These are phyloP conservation scores for Tricladium varicosporioides DNA, from an alignment of 2,329 filamentous ascomycete species.

Conservation along the genomic window DNA sequence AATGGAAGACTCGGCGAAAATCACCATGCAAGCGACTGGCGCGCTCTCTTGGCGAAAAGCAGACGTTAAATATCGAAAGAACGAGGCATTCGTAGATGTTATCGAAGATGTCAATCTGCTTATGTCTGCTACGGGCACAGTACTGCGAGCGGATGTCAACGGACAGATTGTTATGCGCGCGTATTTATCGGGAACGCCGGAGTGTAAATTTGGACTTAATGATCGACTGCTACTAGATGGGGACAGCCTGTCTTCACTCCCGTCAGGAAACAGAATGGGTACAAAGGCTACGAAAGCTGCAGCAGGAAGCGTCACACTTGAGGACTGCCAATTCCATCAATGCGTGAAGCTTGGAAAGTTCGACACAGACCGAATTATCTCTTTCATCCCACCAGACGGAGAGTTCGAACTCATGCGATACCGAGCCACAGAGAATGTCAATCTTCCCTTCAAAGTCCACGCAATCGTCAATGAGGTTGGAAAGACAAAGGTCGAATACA, in stretches of 20 bases:
- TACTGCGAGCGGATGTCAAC: slow-evolving; percentile 92
- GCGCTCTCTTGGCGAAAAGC: slow-evolving; percentile 95
- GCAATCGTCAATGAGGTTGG: slow-evolving; percentile 97
- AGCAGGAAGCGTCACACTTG: slow-evolving; percentile 89
- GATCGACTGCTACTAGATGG: slow-evolving; percentile 89
- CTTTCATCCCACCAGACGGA: slow-evolving; percentile 93
- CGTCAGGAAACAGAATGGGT: slow-evolving; percentile 73
- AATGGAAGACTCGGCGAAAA: slow-evolving; percentile 91
- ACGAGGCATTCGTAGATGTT: slow-evolving; percentile 98
- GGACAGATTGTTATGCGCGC: slow-evolving; percentile 99
- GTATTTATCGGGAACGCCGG: slow-evolving; percentile 91
- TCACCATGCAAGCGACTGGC: slow-evolving; percentile 98
- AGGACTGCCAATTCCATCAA: slow-evolving; percentile 98
- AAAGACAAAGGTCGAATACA: slow-evolving; percentile 97
- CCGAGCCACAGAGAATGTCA: slow-evolving; percentile 96
- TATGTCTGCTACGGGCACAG: slow-evolving; percentile 96
- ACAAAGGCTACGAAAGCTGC: slow-evolving; percentile 93
- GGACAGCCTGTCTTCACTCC: slow-evolving; percentile 62
- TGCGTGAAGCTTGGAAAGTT: slow-evolving; percentile 98
- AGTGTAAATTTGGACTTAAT: slow-evolving; percentile 98
- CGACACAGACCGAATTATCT: slow-evolving; percentile 94
- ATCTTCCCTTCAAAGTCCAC: slow-evolving; percentile 97
- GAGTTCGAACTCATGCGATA: slow-evolving; percentile 99
- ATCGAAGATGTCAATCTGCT: slow-evolving; percentile 99
- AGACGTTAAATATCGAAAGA: slow-evolving; percentile 98